These are phyloP conservation scores for Aspergillus avenaceus DNA, from an alignment of 495 filamentous ascomycete genomes.

Conservation along the genomic window DNA sequence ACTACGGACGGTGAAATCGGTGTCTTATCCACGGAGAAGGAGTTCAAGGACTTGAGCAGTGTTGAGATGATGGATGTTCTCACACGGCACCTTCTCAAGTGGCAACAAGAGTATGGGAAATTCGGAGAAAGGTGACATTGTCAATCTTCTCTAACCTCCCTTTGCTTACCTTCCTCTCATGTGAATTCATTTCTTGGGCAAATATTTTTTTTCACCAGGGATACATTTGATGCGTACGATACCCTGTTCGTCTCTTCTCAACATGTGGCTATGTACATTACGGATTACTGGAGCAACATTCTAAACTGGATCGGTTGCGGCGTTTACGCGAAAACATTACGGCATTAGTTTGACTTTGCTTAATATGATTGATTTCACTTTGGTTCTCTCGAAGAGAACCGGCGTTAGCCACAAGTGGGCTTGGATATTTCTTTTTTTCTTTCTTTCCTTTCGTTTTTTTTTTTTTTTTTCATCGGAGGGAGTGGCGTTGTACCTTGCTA, in stretches of 20 bases:
- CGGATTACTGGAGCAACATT: conserved; percentile 16
- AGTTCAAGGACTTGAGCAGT: conserved; percentile 66
- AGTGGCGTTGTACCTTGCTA: not conserved
- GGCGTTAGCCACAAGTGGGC: not conserved
- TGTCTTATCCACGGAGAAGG: conserved; percentile 29
- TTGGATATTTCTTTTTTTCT: not conserved
- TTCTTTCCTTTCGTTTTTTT: not conserved
- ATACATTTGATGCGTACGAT: conserved; percentile 15
- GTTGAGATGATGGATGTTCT: conserved; percentile 81
- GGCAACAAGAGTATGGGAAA: conserved; percentile 64
- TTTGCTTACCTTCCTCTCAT: not conserved
- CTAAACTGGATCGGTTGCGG: conserved; percentile 14
- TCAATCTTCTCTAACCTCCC: not conserved
- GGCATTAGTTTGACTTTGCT: not conserved
- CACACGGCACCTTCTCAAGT: conserved; percentile 70
- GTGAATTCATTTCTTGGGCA: conserved; percentile 1
- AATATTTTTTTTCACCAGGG: not conserved
- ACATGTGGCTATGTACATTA: conserved; percentile 21
- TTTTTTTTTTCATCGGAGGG: not conserved
- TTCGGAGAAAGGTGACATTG: conserved; percentile 44
- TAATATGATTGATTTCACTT: conserved; percentile 2
- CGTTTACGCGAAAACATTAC: conserved; percentile 8
- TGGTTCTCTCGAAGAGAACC: not conserved
- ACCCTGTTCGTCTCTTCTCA: conserved; percentile 16
- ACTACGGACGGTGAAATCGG: conserved; percentile 26